These are phyloP conservation scores for Prunus campanulata DNA, from an alignment of 306 rosid genomes.

Conservation along the genomic window DNA sequence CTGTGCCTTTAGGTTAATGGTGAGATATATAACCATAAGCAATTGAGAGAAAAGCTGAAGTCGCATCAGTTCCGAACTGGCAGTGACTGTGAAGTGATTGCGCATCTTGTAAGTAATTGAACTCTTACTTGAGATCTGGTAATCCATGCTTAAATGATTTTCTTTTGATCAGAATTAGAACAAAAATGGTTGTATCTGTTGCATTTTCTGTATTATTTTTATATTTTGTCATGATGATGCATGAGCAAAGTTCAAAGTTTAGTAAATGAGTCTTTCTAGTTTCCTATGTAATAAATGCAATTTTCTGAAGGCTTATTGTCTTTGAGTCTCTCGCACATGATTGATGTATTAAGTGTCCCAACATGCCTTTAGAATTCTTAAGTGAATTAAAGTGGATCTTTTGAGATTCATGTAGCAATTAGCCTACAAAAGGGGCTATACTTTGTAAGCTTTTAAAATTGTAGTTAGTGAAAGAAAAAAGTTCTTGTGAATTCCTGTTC, in stretches of 20 bases:
- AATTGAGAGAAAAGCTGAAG: slow-evolving; percentile 54
- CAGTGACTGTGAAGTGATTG: slow-evolving; percentile 97
- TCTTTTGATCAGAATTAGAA: neutral
- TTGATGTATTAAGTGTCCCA: neutral
- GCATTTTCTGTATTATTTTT: neutral
- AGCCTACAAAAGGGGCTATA: neutral
- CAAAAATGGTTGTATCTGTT: neutral
- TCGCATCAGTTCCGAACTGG: slow-evolving; percentile 85
- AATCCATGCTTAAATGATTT: slow-evolving; percentile 3
- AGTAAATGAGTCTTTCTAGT: neutral
- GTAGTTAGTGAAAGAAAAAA: neutral
- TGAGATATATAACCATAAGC: slow-evolving; percentile 94
- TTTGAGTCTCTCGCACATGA: too few species aligned
- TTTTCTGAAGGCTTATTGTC: too few species aligned
- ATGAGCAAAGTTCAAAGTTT: neutral
- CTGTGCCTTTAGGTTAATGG: slow-evolving; percentile 76
- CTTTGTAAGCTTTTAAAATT: neutral
- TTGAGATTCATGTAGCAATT: neutral
- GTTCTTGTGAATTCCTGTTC: neutral
- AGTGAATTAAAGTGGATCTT: neutral
- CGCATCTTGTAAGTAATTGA: slow-evolving; percentile 84
- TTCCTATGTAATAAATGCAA: neutral
- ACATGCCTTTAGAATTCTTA: neutral
- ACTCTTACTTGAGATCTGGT: slow-evolving; percentile 9
- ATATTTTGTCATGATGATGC: neutral